Evolutionary conservation across 192 early-diverging fungal genomes (phyloP).

Genomic region (Coemansia sp.): DNA sequence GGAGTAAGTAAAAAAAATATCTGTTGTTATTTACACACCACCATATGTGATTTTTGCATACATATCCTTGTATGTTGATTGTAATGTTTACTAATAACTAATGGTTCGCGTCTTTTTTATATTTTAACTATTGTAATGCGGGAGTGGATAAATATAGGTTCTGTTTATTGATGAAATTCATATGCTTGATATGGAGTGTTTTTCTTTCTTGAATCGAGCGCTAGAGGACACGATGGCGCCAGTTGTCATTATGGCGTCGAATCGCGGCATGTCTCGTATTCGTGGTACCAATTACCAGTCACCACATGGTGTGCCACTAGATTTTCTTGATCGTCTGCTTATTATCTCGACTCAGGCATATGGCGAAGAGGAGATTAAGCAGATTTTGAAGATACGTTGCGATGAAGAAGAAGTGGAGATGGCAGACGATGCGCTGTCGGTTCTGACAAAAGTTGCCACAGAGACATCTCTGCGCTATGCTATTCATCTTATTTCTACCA

Average conservation of each 20-base stretch:
- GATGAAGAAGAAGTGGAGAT: slow-evolving; percentile 94
- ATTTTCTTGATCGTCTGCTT: slow-evolving; percentile 90
- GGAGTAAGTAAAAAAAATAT: slow-evolving; percentile 58
- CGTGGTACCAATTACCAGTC: slow-evolving; percentile 95
- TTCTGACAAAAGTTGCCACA: slow-evolving; percentile 86
- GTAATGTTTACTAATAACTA: neutral
- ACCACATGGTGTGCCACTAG: slow-evolving; percentile 96
- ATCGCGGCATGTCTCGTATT: slow-evolving; percentile 93
- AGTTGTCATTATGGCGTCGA: slow-evolving; percentile 98
- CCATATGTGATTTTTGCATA: neutral
- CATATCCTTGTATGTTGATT: slow-evolving; percentile 18
- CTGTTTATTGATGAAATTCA: slow-evolving; percentile 99
- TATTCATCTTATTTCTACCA: slow-evolving; percentile 97
- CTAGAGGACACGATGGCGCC: slow-evolving; percentile 96
- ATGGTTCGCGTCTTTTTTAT: slow-evolving; percentile 2
- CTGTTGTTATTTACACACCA: neutral
- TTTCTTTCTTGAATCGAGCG: slow-evolving; percentile 97
- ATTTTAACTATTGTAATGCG: neutral
- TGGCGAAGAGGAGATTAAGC: slow-evolving; percentile 76
- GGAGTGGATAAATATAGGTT: slow-evolving; percentile 32
- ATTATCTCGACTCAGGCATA: slow-evolving; percentile 94
- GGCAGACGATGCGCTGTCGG: slow-evolving; percentile 78
- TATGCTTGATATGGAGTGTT: slow-evolving; percentile 99
- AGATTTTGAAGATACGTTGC: slow-evolving; percentile 88
- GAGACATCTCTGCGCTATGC: slow-evolving; percentile 92